Evolutionary conservation across 768 basidiomycete genomes (phyloP), one percentile per base, ranked within the genome.

Genomic region (Ramaria rubella): DNA sequence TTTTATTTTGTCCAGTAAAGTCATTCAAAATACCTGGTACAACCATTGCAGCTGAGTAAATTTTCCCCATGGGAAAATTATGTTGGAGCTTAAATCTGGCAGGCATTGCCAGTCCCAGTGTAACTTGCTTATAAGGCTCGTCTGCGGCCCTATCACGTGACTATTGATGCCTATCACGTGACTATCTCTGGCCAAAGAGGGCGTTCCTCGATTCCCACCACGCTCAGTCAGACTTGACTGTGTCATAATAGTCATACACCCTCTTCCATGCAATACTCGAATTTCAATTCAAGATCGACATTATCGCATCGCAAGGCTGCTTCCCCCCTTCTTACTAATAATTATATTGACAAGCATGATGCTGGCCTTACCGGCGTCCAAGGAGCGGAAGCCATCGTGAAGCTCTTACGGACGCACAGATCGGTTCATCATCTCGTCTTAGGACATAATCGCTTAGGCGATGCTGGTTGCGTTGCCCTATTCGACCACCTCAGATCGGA

Each of bases 391-490:
- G 43, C n/a, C 15, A 49, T 56, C 29, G 29, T 56, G 23, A 21
- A 56, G 30, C 31, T 46, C 17, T n/a, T 56, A 21, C 55, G 55
- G 11, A 15, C 36, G 30, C 26, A 56, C 11, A 46, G 31, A 17
- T 48, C 55, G 2, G 44, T 56, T 11, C 15, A 36, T n/a, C 55
- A 48, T 49, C 71, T 86, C 26, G 69, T 79, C 43, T 65, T 85
- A 23, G 78, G 80, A 6, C 73, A 81, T 54, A 86, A 85, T 63
- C 62, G 70, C 21, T 73, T 87, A 8, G 77, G 77, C 8, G 80
- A 85, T 63, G 75, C 78, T 14, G 86, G 85, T 31, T 81, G 79
- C 55, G 65, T 73, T 26, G 69, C 72, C 23, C 68, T 87, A 8
- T 82, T 85, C 64, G 67, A 68, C 17, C 86, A 80, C 63, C 70